Evolutionary conservation across 2,329 filamentous ascomycete species (phyloP).

Genomic region (Cladophialophora chaetospira): DNA sequence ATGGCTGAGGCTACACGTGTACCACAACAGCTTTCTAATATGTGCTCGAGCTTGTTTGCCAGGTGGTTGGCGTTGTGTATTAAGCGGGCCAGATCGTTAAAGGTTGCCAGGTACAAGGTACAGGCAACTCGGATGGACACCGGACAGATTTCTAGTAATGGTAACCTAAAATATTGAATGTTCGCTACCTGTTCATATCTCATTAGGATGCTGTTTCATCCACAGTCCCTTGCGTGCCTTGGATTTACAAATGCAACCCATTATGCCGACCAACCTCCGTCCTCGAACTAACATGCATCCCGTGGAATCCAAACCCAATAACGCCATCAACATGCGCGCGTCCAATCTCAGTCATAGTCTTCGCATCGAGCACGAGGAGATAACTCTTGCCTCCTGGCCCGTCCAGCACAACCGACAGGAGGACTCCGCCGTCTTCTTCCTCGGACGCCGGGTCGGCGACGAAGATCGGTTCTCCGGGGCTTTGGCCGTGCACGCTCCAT

Average conservation of each 20-base stretch:
- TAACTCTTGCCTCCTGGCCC: slow-evolving; percentile 54
- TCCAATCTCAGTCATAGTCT: slow-evolving; percentile 52
- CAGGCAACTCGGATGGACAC: too few relatives aligned
- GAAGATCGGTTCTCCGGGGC: slow-evolving; percentile 58
- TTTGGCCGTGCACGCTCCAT: slow-evolving; percentile 54
- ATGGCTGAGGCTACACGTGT: too few relatives aligned
- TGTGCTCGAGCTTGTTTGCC: too few relatives aligned
- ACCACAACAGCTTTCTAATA: too few relatives aligned
- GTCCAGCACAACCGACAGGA: slow-evolving; percentile 57
- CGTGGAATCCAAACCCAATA: slow-evolving; percentile 59
- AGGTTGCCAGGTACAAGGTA: too few relatives aligned
- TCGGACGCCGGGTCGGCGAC: slow-evolving; percentile 44
- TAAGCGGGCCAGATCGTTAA: too few relatives aligned
- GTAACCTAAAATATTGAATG: too few relatives aligned
- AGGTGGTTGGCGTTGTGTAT: too few relatives aligned
- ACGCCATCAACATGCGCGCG: slow-evolving; percentile 52
- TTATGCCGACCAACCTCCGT: slow-evolving; percentile 11
- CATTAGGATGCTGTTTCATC: too few relatives aligned
- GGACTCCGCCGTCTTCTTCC: slow-evolving; percentile 56
- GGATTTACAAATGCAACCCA: slow-evolving; percentile 22
- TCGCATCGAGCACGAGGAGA: slow-evolving; percentile 55
- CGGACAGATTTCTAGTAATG: too few relatives aligned
- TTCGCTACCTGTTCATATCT: too few relatives aligned
- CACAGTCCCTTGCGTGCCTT: too few relatives aligned
- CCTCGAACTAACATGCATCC: slow-evolving; percentile 32